Base-by-base conservation (phyloP, 805 yeast genomes). In the Teunomyces funiuensis region DNA sequence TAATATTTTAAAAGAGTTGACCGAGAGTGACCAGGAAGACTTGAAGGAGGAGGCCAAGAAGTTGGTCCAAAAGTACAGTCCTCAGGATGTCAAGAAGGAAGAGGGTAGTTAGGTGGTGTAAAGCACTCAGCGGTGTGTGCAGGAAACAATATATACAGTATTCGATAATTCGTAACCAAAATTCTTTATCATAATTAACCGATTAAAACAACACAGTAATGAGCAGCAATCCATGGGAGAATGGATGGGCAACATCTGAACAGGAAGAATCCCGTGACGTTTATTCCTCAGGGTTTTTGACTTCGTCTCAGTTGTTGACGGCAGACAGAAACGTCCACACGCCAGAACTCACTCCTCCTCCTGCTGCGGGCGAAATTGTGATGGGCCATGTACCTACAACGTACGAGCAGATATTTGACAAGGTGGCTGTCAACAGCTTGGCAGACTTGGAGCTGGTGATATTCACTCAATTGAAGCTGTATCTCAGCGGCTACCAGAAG, bases 21-120 rank as follows among this genome's bases (percentile, higher is more conserved):
- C 54, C 20, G 57, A 54, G 27, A 65, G 75, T 31, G 71, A 69
- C 28, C 78, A 78, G 50, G 80, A 76, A 34, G 78, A 73, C 40
- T 61, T 80, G 48, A 66, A 67, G 47, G 71, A 62, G 16, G 78
- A 75, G 44, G 75, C 82, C 8, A 43, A 51, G 4, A 65, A 66
- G 42, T 65, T 77, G 47, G 56, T 80, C 43, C 65, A 60, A 39
- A 80, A 80, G 55, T 80, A 77, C 49, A 44, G 42, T 29, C 20
- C 17, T 7, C 14, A 27, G 26, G n/a, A 16, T n/a, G 37, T 10
- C 13, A 30, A 30, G 14, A 16, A 16, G 13, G 3, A 9, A 9
- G 14, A 18, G 11, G n/a, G n/a, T n/a, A n/a, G n/a, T n/a, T n/a
- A n/a, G n/a, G n/a, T n/a, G n/a, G n/a, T n/a, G n/a, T n/a, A n/a